Evolutionary conservation across 306 rosid genomes (phyloP), one percentile per base, ranked within the genome.

Genomic region (Gleditsia sinensis): DNA sequence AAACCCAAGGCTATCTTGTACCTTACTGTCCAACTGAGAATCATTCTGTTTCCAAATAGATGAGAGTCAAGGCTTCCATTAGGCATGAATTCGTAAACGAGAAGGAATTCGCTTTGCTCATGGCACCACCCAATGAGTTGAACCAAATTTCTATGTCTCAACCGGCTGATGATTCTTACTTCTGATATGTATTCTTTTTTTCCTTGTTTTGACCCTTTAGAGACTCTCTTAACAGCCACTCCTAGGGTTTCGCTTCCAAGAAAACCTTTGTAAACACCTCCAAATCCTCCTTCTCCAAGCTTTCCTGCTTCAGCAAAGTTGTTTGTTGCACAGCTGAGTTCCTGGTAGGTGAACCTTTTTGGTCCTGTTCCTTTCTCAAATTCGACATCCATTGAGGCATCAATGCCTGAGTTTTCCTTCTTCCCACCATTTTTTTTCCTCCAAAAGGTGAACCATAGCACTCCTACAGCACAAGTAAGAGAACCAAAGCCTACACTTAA

Each of bases 101-200:
- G 93, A 76, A 92, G 87, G 12, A 92, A 75, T 27, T 92, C 96
- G 34, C 85, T 86, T 68, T 68, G 74, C 69, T 85, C 89, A 40
- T 92, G 97, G 60, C 91, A 92, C 97, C 97, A 89, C 7, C 96
- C 97, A 60, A 88, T 53, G 53, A 92, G 93, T 78, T 92, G 90
- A 32, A 89, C 97, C 77, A 88, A 62, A 68, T 92, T 92, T 63
- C 89, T 81, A 23, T 88, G 97, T 46, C 97, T 85, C 49, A 92
- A 34, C 24, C 83, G 69, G 74, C 97, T 92, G 34, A 92, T 92
- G 24, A 84, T 83, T 62, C 60, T 86, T 24, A 92, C 97, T 78
- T 92, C 96, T 12, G 96, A 85, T 7, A 86, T 57, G 40, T 91
- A 87, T 53, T 89, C 97, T 42, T 86, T 92, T 69, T 84, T 84